Evolutionary conservation across 345 rosid species (phyloP).

Genomic region (Bruguiera gymnorhiza): DNA sequence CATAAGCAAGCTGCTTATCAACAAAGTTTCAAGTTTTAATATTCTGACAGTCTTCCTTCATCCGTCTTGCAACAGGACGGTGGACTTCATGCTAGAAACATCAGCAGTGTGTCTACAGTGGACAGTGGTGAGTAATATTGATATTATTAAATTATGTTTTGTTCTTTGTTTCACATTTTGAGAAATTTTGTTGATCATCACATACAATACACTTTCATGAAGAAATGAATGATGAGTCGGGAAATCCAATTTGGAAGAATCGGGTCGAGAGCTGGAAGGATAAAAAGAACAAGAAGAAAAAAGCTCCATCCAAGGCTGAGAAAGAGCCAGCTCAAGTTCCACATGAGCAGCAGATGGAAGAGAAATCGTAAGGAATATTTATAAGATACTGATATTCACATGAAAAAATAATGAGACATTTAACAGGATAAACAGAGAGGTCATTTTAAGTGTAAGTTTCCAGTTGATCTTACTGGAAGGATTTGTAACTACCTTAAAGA

Average conservation of each 20-base stretch:
- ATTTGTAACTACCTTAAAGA: too few species aligned
- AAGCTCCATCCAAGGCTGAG: conserved; percentile 52
- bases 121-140: conserved; percentile 68
- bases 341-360: conserved; percentile 85
- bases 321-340: conserved; percentile 59
- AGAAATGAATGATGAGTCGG: conserved; percentile 82
- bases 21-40: conserved; percentile 6
- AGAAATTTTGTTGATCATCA: conserved; percentile 1
- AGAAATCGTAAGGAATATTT: conserved; percentile 29
- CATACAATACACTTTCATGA: conserved; percentile 18
- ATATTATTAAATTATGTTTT: neutral
- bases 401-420: too few species aligned
- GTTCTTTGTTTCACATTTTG: conserved; percentile 5
- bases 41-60: conserved; percentile 9
- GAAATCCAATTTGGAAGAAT: conserved; percentile 96
- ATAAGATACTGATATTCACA: neutral
- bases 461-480: too few species aligned
- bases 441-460: too few species aligned
- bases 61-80: conserved; percentile 50
- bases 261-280: conserved; percentile 98
- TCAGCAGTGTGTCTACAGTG: conserved; percentile 81
- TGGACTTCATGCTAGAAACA: conserved; percentile 87
- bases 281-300: conserved; percentile 83
- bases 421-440: too few species aligned
- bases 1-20: neutral